Conservation (phyloP, 306 rosid genomes). For the Delonix regia region DNA sequence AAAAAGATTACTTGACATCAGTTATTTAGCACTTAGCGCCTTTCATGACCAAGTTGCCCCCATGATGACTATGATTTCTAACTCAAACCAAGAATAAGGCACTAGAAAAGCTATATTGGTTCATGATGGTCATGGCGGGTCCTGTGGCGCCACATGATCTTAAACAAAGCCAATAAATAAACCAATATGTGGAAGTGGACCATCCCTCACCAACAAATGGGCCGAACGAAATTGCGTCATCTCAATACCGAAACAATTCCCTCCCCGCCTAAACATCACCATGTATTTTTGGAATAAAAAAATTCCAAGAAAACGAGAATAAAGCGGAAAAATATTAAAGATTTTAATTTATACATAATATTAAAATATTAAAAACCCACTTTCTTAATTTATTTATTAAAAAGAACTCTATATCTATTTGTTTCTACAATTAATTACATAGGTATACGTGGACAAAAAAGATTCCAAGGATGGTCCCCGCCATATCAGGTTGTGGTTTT, state of each 20-base stretch:
- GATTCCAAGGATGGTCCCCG: constrained; percentile 67
- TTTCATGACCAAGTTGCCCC: constrained; percentile 10
- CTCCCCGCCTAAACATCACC: constrained; percentile 7
- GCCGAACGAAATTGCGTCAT: constrained; percentile 39
- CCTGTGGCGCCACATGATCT: constrained; percentile 23
- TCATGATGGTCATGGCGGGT: constrained; percentile 5
- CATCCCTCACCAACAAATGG: constrained; percentile 34
- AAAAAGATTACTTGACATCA: background rate
- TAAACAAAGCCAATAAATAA: constrained; percentile 5
- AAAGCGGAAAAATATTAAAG: background rate
- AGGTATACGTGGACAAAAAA: constrained; percentile 23
- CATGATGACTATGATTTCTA: background rate
- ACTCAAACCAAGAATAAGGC: background rate
- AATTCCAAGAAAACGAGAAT: too few relatives aligned
- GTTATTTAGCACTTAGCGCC: background rate
- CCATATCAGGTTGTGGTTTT: constrained; percentile 40
- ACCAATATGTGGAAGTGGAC: constrained; percentile 36
- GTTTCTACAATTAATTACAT: background rate
- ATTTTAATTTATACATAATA: background rate
- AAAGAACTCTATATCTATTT: background rate
- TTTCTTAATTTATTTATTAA: background rate
- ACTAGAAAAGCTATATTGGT: constrained; percentile 30
- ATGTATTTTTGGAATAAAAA: background rate
- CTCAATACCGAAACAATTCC: constrained; percentile 32
- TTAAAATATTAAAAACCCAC: background rate